Percentiles rank a stretch among this genome's conserved stretches.
Evolutionary conservation across 768 basidiomycete genomes (phyloP).

Genomic region (Auriscalpium vulgare): DNA sequence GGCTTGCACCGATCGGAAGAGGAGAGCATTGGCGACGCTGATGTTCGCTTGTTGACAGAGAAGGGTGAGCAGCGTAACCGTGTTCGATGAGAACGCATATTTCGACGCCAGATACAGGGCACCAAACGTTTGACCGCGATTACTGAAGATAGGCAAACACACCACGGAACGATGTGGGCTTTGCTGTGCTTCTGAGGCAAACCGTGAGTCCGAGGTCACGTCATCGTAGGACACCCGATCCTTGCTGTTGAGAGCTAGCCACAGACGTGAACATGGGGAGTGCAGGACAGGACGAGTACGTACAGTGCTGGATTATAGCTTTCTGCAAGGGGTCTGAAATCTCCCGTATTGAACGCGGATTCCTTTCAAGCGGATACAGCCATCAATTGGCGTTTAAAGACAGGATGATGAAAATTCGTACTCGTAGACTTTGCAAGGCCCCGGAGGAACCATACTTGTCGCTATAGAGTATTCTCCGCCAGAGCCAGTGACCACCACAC

Average conservation of each 20-base stretch:
- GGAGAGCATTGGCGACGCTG: constrained; percentile 64
- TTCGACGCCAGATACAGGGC: constrained; percentile 60
- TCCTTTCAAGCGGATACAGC: constrained; percentile 27
- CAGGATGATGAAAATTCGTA: constrained; percentile 24
- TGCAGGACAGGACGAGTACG: constrained; percentile 15
- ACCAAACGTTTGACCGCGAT: constrained; percentile 69
- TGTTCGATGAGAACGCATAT: constrained; percentile 55
- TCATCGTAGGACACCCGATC: constrained; percentile 54
- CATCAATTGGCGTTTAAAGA: background rate
- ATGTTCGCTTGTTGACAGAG: constrained; percentile 71
- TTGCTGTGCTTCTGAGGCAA: constrained; percentile 60
- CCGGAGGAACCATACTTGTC: constrained; percentile 54
- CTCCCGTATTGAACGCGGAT: constrained; percentile 50
- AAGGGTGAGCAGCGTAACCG: constrained; percentile 51
- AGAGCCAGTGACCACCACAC: constrained; percentile 61
- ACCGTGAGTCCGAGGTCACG: constrained; percentile 55
- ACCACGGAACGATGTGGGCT: constrained; percentile 53
- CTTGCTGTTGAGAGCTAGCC: constrained; percentile 56
- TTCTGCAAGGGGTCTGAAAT: constrained; percentile 57
- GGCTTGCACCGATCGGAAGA: constrained; percentile 67
- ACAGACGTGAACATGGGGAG: background rate
- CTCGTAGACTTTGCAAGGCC: constrained; percentile 62
- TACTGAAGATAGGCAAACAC: constrained; percentile 66
- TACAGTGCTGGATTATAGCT: constrained; percentile 61
- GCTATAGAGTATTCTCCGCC: constrained; percentile 66